Base-by-base conservation (phyloP, 306 rosid genomes). In the Citrullus colocynthis region DNA sequence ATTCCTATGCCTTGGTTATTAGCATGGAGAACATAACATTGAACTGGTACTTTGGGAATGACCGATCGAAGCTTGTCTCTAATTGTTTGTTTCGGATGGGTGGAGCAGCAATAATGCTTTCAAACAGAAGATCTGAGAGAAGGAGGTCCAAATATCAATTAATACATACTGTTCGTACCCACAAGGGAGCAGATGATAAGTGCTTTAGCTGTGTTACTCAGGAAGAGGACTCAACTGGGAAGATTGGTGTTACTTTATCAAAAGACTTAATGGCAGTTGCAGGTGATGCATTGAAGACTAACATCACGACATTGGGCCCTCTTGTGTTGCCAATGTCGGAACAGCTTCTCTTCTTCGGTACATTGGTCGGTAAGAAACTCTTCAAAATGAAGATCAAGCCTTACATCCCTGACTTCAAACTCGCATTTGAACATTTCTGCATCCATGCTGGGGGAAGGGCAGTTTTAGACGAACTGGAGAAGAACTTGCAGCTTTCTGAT, bases 11-110 rank as follows among this genome's bases (percentile, higher is more conserved):
- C 1, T 61, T 91, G 84, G 88, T 93, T 36, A 74, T 93, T 83
- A 93, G 98, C 87, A 93, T 93, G 98, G 97, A 93, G 89, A 93
- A 91, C 83, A 93, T 93, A 80, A 93, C 98, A 18, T 77, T 93
- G 89, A 93, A 93, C 88, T 93, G 98, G 96, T 93, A 93, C 88
- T 88, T 88, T 75, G 98, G 98, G 61, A 93, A 93, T 2, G 97
- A 93, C 18, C 85, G 98, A 32, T 89, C 98, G 9, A 93, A 93
- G 87, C 97, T 93, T 21, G 95, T 93, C 79, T 91, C 98, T 1
- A 93, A 91, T 81, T 88, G 96, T 82, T 83, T 93, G 62, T 93
- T 93, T 75, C 90, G 97, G 18, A 88, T 93, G 95, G 97, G 98
- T 83, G 98, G 98, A 58, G 95, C 97, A 6, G 98, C 95, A 1